These are phyloP conservation scores for Lactarius evosmus DNA, from an alignment of 768 basidiomycete species.

Conservation along the genomic window DNA sequence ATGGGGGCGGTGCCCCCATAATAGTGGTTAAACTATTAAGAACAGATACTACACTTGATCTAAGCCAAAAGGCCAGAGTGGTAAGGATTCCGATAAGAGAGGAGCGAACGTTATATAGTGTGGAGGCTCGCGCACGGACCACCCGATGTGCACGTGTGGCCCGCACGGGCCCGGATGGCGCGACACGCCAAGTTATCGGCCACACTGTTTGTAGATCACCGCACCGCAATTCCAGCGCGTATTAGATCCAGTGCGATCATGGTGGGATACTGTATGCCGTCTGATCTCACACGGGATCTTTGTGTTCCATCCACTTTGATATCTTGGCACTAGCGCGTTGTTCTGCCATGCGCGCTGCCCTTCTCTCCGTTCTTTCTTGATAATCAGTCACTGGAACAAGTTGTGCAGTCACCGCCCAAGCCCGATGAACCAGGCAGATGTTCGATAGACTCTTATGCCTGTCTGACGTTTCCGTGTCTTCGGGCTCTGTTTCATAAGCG, in stretches of 20 bases:
- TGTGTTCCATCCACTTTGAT: neutral
- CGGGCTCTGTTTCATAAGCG: neutral
- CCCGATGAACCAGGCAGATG: neutral
- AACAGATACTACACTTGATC: conserved; percentile 99
- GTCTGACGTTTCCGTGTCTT: neutral
- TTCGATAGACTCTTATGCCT: neutral
- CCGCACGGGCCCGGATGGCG: neutral
- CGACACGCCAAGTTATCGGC: neutral
- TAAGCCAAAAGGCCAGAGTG: conserved; percentile 96
- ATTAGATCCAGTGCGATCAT: no score
- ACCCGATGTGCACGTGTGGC: neutral
- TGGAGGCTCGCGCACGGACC: conserved; percentile 23
- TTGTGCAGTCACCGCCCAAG: neutral
- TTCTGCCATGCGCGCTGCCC: neutral
- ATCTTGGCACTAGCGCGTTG: neutral
- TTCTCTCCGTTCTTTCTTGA: neutral
- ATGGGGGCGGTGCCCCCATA: conserved; percentile 36
- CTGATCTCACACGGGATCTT: no score
- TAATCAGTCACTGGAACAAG: neutral
- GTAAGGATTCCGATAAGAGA: conserved; percentile 40
- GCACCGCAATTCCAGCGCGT: no score
- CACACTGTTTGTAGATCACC: no score
- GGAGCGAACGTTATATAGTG: conserved; percentile 12
- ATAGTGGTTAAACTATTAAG: conserved; percentile 70
- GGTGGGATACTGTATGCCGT: neutral